Base-by-base conservation (phyloP, 2,329 filamentous ascomycete species). In the Alternaria angustiovoidea region DNA sequence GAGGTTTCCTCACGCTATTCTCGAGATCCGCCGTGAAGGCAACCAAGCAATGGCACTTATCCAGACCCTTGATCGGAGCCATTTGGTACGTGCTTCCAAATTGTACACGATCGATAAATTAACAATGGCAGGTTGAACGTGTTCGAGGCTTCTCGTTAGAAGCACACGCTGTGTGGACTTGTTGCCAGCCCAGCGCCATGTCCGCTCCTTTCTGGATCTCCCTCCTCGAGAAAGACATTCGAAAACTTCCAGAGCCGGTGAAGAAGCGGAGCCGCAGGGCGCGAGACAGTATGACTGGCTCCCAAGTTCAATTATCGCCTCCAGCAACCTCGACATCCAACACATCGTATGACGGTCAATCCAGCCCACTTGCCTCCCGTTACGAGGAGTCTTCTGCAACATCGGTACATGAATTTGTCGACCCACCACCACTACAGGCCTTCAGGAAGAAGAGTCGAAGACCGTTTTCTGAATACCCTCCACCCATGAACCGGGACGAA, bases 101-200 rank as follows among this genome's bases (percentile, higher is more conserved):
- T 16, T 11, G 16, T 52, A 54, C 24, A n/a, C 5, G 32, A 56
- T 14, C 51, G 2, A 52, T 58, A 54, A 5, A 26, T 76, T 74
- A 71, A 79, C 49, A 20, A 54, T 9, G 30, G 9, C 54, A 80
- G 78, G 75, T 79, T 18, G 83, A 86, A 64, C 79, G 84, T 32
- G 80, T 86, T 9, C 78, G 81, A 34, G 84, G 83, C 5, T 86
- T 86, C 64, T 85, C 84, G 1, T 67, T 86, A 9, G 83, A 86
- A 67, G 81, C 81, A 34, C 84, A 86, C 68, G 82, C 83, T 30
- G 79, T 86, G 6, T 85, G 82, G 78, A 75, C 78, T 38, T 81
- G 81, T 48, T 81, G 79, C 66, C 79, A 80, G 59, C 80, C 82
- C 2, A 67, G 61, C 26, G 75, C 79, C 39, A 81, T 85, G 70